Evolutionary conservation across 306 rosid genomes (phyloP).

Genomic region (Dryas alaskensis): DNA sequence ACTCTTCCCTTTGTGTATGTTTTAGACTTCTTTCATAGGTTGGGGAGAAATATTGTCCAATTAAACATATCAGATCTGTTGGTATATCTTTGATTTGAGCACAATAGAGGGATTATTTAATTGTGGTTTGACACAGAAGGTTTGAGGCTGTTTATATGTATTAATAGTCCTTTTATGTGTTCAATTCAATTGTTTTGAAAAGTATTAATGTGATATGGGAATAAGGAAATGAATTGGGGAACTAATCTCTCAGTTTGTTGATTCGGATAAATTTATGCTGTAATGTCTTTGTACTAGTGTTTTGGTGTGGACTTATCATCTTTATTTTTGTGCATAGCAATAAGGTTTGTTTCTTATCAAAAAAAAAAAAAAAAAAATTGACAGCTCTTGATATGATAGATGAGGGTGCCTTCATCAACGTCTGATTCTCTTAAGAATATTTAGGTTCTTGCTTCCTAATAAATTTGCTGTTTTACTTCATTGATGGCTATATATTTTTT

Average conservation of each 20-base stretch:
- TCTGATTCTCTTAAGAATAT: not conserved
- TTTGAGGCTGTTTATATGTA: not conserved
- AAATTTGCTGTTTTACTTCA: not conserved
- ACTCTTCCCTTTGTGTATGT: conserved; percentile 4
- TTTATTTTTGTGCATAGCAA: too few relatives aligned
- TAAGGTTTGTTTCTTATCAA: too few relatives aligned
- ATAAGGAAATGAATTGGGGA: not conserved
- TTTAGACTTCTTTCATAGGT: not conserved
- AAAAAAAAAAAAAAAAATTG: not conserved
- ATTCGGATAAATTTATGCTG: too few relatives aligned
- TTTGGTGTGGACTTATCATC: too few relatives aligned
- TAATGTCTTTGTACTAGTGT: too few relatives aligned
- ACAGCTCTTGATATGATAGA: not conserved
- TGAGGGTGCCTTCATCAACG: not conserved
- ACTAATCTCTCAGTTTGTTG: not conserved
- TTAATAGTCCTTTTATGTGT: not conserved
- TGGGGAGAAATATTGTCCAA: not conserved
- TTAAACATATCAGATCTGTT: not conserved
- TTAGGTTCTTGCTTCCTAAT: conserved; percentile 1
- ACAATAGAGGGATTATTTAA: not conserved
- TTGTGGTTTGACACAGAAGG: not conserved
- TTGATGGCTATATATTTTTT: not conserved
- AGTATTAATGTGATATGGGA: not conserved
- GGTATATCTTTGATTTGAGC: conserved; percentile 3
- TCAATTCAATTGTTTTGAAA: not conserved